Percentiles rank a stretch among this genome's conserved stretches.
phyloP scores from a whole-genome alignment of 2,329 filamentous ascomycete species.

The Beauveria australis region DNA sequence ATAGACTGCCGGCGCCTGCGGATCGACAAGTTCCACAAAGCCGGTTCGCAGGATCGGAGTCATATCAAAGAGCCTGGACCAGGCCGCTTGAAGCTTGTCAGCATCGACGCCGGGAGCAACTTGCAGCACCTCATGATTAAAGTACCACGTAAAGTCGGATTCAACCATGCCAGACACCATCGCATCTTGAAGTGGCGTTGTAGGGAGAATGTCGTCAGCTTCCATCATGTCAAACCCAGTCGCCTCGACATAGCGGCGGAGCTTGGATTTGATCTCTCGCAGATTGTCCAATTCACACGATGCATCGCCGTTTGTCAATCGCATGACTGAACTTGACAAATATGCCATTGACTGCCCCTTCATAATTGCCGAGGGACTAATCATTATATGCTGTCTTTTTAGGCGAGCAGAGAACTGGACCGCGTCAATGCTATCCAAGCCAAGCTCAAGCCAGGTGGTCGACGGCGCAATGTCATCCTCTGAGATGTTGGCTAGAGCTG shows the following conservation, averaged over 20 bases:
- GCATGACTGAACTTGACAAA: not conserved
- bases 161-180: constrained; percentile 77
- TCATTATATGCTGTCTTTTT: constrained; percentile 46
- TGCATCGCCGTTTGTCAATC: constrained; percentile 9
- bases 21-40: constrained; percentile 60
- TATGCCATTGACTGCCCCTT: constrained; percentile 63
- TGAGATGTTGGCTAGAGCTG: constrained; percentile 48
- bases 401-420: constrained; percentile 75
- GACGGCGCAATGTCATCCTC: constrained; percentile 43
- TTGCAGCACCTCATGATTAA: constrained; percentile 72
- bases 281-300: not conserved
- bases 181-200: constrained; percentile 77
- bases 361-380: constrained; percentile 73
- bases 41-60: constrained; percentile 69
- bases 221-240: constrained; percentile 13
- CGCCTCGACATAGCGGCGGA: not conserved
- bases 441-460: constrained; percentile 69
- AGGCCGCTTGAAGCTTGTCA: constrained; percentile 49
- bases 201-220: constrained; percentile 57
- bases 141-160: constrained; percentile 69
- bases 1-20: constrained; percentile 41
- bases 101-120: constrained; percentile 48
- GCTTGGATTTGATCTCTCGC: not conserved
- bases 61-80: constrained; percentile 47
- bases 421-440: constrained; percentile 84